Conservation (phyloP, 768 basidiomycete genomes). For the Boletus vinaceobasis region DNA sequence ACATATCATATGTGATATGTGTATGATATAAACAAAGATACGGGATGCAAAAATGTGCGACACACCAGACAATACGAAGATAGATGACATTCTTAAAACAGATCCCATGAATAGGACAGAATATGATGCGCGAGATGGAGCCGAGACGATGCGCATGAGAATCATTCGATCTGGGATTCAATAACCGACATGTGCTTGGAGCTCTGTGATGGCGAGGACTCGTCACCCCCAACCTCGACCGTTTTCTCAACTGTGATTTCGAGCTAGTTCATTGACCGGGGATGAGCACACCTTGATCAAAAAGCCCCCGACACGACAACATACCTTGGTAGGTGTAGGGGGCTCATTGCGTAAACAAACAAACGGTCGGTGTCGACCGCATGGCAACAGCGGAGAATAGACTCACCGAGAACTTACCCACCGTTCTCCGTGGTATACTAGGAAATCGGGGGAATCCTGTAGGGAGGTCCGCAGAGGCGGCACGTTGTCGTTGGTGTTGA, state of each 20-base stretch:
- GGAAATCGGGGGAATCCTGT: conserved; percentile 23
- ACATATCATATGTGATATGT: not conserved
- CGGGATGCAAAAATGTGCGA: not conserved
- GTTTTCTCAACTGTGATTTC: conserved; percentile 32
- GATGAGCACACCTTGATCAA: not conserved
- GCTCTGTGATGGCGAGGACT: not conserved
- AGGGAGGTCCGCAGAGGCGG: conserved; percentile 29
- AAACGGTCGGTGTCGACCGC: not conserved
- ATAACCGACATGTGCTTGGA: conserved; percentile 5
- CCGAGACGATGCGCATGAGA: not conserved
- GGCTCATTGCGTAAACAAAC: conserved; percentile 11
- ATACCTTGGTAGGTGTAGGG: conserved; percentile 18
- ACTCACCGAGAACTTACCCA: conserved; percentile 12
- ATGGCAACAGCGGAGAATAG: not conserved
- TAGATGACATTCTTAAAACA: not conserved
- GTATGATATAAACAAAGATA: not conserved
- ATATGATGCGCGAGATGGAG: not conserved
- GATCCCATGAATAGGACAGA: not conserved
- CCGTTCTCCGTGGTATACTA: conserved; percentile 15
- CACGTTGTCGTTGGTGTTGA: conserved; percentile 28
- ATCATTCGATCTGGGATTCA: conserved; percentile 8
- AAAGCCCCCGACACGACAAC: not conserved
- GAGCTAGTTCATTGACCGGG: conserved; percentile 10
- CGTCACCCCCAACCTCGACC: conserved; percentile 24
- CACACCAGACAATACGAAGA: not conserved